phyloP scores from a whole-genome alignment of 768 basidiomycete genomes.

The Kwoniella dendrophila region DNA sequence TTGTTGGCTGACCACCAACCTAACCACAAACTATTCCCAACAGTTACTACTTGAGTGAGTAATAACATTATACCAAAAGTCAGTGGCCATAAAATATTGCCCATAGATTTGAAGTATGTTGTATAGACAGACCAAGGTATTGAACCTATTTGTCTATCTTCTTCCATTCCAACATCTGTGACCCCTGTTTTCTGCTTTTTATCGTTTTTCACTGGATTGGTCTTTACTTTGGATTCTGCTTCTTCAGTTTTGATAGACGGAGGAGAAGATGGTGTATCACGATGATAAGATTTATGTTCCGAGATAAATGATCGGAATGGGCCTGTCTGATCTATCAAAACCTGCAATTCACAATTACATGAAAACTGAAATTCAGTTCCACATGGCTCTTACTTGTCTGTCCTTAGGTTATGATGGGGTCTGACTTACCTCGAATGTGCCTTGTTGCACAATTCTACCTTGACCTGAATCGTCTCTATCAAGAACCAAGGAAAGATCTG shows the following conservation, averaged over 20 bases:
- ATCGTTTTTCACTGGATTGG: not conserved
- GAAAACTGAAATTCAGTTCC: no score
- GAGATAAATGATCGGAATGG: constrained; percentile 45
- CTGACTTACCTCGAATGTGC: constrained; percentile 60
- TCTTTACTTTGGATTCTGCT: constrained; percentile 11
- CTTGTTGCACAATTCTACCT: constrained; percentile 63
- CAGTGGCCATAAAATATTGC: constrained; percentile 60
- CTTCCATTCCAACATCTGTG: constrained; percentile 56
- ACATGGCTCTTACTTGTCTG: not conserved
- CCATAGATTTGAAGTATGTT: constrained; percentile 61
- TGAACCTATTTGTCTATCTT: constrained; percentile 63
- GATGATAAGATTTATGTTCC: constrained; percentile 63
- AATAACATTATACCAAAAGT: constrained; percentile 60
- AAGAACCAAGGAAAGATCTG: constrained; percentile 52
- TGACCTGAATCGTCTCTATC: constrained; percentile 25
- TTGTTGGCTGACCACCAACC: constrained; percentile 70
- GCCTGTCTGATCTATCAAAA: constrained; percentile 29
- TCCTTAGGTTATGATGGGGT: not conserved
- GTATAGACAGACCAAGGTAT: constrained; percentile 62
- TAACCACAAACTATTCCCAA: constrained; percentile 69
- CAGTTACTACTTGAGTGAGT: constrained; percentile 62
- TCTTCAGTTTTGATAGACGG: not conserved
- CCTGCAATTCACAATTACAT: constrained; percentile 18
- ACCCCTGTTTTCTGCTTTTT: constrained; percentile 16
- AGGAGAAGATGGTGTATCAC: no score